Base-by-base conservation (phyloP, 306 rosid genomes). In the Bauhinia variegata region DNA sequence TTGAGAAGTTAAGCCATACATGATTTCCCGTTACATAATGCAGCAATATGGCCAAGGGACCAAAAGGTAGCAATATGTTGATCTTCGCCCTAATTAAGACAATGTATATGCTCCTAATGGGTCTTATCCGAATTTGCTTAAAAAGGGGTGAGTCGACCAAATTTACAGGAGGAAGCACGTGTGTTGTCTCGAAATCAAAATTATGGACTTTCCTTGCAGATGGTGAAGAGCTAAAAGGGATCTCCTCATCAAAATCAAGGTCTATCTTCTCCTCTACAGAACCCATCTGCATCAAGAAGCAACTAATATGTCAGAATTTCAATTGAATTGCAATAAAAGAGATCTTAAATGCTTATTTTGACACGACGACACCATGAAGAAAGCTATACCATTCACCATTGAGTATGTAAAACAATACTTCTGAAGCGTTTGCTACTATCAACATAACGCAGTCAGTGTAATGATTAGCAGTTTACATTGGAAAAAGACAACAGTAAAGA, bases 31-130 rank as follows among this genome's bases (percentile, higher is more conserved):
- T 83, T 1, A 82, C 1, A 63, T 88, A 86, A 67, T 88, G 96
- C 14, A 88, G 81, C 68, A 87, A 62, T 10, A 91, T 85, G 1
- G 97, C 97, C 57, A 91, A 43, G 0, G 97, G 97, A 49, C 97
- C 97, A 82, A 91, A 85, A 0, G 97, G 97, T 6, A 91, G 85
- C 68, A 91, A 68, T 5, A 85, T 0, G 67, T 91, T 91, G 86
- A 91, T 85, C 83, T 88, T 91, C 28, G 97, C 91, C 74, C 60
- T 84, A 61, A 91, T 55, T 34, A 91, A 77, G 49, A 91, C 88
- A 17, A 77, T 12, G 47, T 85, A 86, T 2, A 85, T 60, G 73
- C 87, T 88, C 70, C 74, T 54, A 8, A 85, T 17, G 0, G 77
- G 85, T 65, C 79, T 75, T 3, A 65, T 71, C 33, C 77, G 62